Conservation (phyloP, 108 stramenopile genomes). For the Seminavis robusta region DNA sequence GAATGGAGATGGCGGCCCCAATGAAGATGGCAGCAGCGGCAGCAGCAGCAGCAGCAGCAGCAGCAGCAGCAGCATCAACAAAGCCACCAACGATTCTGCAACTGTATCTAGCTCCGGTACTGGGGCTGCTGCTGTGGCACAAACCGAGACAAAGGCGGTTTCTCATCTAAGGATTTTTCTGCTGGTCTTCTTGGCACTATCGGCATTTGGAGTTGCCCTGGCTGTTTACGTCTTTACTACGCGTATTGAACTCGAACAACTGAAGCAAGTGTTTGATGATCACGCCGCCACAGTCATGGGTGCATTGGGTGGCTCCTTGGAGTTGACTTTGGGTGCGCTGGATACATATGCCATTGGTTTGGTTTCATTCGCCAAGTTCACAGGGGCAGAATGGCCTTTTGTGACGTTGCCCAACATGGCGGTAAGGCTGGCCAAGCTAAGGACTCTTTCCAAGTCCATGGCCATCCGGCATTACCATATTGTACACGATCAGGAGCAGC, state of each 20-base stretch:
- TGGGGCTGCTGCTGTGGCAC: no score
- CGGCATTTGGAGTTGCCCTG: conserved; percentile 5
- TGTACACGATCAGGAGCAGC: conserved; percentile 8
- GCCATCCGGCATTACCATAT: conserved; percentile 23
- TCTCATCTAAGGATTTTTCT: no score
- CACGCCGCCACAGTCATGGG: conserved; percentile 31
- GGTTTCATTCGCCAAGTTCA: conserved; percentile 1
- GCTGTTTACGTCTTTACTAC: conserved; percentile 3
- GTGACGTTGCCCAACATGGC: conserved; percentile 41
- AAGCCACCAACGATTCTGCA: no score
- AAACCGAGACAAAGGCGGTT: no score
- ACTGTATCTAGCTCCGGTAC: no score
- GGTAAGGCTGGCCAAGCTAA: conserved; percentile 18
- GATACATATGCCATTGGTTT: conserved; percentile 37
- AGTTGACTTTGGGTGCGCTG: conserved; percentile 32
- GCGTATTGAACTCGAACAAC: conserved; percentile 18
- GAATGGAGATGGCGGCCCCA: no score
- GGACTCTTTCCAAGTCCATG: conserved; percentile 16
- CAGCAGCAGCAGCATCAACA: no score
- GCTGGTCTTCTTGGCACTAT: background rate
- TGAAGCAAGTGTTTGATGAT: conserved; percentile 29
- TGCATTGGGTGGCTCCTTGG: conserved; percentile 23
- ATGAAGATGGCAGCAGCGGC: no score
- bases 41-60: no score
- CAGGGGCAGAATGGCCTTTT: conserved; percentile 32